These are phyloP conservation scores for Nigrograna mackinnonii DNA, from an alignment of 2,329 filamentous ascomycete species.

Conservation along the genomic window DNA sequence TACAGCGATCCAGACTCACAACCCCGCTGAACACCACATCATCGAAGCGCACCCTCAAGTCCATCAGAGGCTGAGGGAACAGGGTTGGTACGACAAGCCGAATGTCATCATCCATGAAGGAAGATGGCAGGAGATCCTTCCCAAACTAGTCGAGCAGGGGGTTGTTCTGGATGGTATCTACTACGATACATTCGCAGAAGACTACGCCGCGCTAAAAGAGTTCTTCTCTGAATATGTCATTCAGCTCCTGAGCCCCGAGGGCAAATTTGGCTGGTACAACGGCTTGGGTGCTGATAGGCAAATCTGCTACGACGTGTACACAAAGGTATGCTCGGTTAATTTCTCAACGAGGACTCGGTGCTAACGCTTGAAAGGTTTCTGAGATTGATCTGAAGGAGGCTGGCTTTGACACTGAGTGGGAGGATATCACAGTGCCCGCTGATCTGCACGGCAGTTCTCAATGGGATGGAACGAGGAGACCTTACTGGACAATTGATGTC, in stretches of 20 bases:
- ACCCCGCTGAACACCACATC: constrained; percentile 76
- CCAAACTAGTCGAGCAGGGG: constrained; percentile 67
- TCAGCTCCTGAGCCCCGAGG: constrained; percentile 33
- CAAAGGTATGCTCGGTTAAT: constrained; percentile 27
- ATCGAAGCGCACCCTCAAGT: constrained; percentile 84
- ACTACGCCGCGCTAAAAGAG: constrained; percentile 40
- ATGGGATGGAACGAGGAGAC: constrained; percentile 38
- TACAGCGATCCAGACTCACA: constrained; percentile 69
- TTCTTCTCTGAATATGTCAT: constrained; percentile 42
- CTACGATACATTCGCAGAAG: constrained; percentile 44
- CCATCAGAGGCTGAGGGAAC: constrained; percentile 66
- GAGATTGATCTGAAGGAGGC: constrained; percentile 41
- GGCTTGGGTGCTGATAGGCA: constrained; percentile 41
- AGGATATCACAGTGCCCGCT: constrained; percentile 36
- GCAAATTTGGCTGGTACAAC: constrained; percentile 43
- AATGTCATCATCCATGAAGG: constrained; percentile 68
- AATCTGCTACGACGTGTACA: constrained; percentile 45
- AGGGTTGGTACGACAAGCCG: constrained; percentile 68
- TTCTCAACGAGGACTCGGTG: background rate
- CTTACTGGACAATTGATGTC: constrained; percentile 42
- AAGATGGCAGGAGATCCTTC: constrained; percentile 80
- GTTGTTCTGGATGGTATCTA: constrained; percentile 73
- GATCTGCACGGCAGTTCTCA: constrained; percentile 37
- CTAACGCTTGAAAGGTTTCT: constrained; percentile 26
- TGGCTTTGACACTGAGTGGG: constrained; percentile 40